These are phyloP conservation scores for Nakazawaea wickerhamii DNA, from an alignment of 805 yeast species.

Conservation along the genomic window DNA sequence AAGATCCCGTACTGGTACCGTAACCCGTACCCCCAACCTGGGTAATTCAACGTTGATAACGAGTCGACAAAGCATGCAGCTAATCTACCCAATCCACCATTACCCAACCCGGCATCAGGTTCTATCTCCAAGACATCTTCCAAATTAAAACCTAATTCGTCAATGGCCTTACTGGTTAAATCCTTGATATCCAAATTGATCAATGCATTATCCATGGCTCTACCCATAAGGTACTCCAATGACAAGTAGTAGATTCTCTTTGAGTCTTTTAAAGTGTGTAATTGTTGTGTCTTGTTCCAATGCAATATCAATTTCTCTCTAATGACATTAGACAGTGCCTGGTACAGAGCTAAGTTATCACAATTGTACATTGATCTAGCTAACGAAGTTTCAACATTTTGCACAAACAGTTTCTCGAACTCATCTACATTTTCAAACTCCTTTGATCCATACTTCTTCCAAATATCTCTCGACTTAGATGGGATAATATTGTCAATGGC, in stretches of 20 bases:
- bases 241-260: constrained; percentile 85
- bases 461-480: constrained; percentile 63
- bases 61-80: constrained; percentile 95
- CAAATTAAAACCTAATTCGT: constrained; percentile 77
- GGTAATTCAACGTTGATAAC: constrained; percentile 75
- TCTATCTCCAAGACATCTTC: constrained; percentile 84
- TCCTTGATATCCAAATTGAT: constrained; percentile 71
- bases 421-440: constrained; percentile 45
- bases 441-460: constrained; percentile 65
- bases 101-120: constrained; percentile 93
- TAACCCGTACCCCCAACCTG: constrained; percentile 96
- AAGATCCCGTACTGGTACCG: constrained; percentile 93
- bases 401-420: constrained; percentile 65
- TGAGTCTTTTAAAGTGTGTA: constrained; percentile 75
- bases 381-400: constrained; percentile 84
- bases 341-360: constrained; percentile 89
- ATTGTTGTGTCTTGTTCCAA: constrained; percentile 93
- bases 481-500: constrained; percentile 82
- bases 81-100: constrained; percentile 91
- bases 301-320: constrained; percentile 76
- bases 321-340: constrained; percentile 75
- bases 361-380: constrained; percentile 92
- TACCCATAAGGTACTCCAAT: constrained; percentile 87
- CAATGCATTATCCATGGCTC: constrained; percentile 91
- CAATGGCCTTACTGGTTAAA: constrained; percentile 47